Evolutionary conservation across 2,329 filamentous ascomycete genomes (phyloP).

Genomic region (Talaromyces rugulosus): DNA sequence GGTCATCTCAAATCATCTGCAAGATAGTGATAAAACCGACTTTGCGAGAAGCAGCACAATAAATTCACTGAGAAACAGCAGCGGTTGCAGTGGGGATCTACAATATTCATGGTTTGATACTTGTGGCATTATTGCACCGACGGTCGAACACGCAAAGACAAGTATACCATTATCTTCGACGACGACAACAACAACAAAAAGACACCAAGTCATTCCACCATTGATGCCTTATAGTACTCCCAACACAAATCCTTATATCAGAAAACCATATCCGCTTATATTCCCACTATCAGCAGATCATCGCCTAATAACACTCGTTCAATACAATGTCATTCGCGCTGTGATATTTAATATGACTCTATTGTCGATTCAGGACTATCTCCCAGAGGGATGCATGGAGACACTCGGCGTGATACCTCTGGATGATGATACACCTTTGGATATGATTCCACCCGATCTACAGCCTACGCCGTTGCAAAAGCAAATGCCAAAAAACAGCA

Average conservation of each 20-base stretch:
- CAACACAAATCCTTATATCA: background rate
- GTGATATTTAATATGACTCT: constrained; percentile 3
- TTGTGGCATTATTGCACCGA: background rate
- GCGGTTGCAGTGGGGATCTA: background rate
- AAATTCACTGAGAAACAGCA: background rate
- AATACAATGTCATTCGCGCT: constrained; percentile 6
- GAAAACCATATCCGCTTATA: background rate
- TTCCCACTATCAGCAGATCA: constrained; percentile 4
- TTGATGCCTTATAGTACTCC: background rate
- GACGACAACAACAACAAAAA: background rate
- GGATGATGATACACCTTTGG: background rate
- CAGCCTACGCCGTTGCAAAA: background rate
- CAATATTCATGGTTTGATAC: background rate
- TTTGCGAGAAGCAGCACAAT: background rate
- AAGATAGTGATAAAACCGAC: background rate
- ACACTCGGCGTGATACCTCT: background rate
- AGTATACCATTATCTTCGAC: background rate
- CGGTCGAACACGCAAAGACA: background rate
- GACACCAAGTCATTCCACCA: background rate
- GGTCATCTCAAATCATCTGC: background rate
- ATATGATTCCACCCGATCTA: background rate
- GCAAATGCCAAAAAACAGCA: background rate
- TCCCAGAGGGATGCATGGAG: background rate
- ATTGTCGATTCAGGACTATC: constrained; percentile 1
- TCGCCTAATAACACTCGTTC: background rate